Evolutionary conservation across 2,329 filamentous ascomycete genomes (phyloP).

Genomic region (Botrytis hyacinthi): DNA sequence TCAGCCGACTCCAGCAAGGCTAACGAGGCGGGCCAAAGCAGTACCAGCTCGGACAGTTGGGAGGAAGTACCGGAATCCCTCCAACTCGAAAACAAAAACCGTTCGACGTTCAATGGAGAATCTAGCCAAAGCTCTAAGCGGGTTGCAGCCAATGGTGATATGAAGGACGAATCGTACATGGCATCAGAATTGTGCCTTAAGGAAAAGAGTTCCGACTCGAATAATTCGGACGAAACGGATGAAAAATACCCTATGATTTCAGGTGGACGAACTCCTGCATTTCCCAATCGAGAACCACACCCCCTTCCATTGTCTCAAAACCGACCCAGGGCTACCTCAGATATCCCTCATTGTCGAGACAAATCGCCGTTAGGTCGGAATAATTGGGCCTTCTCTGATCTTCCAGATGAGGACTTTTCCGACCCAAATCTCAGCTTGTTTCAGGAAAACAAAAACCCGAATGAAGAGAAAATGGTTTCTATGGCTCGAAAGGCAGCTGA

Average conservation of each 20-base stretch:
- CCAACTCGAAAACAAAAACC: not conserved
- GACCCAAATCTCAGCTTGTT: not conserved
- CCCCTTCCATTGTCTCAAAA: constrained; percentile 17
- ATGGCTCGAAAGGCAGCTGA: constrained; percentile 12
- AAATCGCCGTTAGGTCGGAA: constrained; percentile 57
- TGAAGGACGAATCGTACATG: not conserved
- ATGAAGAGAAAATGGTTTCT: constrained; percentile 4
- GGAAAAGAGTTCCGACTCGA: not conserved
- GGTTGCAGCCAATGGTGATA: not conserved
- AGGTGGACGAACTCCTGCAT: constrained; percentile 1
- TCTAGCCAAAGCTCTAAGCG: not conserved
- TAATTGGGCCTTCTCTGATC: constrained; percentile 56
- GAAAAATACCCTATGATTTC: constrained; percentile 9
- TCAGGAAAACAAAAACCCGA: not conserved
- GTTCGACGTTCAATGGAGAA: not conserved
- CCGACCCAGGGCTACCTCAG: constrained; percentile 55
- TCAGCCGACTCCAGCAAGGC: not conserved
- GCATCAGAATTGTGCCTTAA: not conserved
- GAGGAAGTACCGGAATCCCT: constrained; percentile 25
- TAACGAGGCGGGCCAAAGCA: constrained; percentile 22
- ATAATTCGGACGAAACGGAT: not conserved
- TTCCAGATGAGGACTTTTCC: constrained; percentile 35
- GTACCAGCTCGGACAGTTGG: constrained; percentile 33
- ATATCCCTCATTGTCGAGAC: constrained; percentile 49
- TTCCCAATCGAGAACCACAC: not conserved